Evolutionary conservation across 2,329 filamentous ascomycete species (phyloP).

Genomic region (Botrytis paeoniae): DNA sequence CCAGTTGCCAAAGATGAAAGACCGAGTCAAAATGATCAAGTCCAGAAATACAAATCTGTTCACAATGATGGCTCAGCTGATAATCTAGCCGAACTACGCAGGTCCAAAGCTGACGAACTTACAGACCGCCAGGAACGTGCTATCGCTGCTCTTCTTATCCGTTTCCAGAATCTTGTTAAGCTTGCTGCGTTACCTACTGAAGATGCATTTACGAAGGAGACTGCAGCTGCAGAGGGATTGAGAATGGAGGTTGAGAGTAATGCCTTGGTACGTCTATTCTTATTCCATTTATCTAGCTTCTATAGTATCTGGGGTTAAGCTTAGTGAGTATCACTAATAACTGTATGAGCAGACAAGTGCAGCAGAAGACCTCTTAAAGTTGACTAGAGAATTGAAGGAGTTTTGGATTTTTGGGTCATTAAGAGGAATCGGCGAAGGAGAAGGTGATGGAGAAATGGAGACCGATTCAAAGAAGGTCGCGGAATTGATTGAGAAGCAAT

Average conservation of each 20-base stretch:
- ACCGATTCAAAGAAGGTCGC: slow-evolving; percentile 39
- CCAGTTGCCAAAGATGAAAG: neutral
- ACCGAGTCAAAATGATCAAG: neutral
- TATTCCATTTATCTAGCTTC: neutral
- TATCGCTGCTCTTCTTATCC: slow-evolving; percentile 46
- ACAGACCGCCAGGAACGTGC: slow-evolving; percentile 47
- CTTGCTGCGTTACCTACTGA: slow-evolving; percentile 31
- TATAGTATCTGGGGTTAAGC: neutral
- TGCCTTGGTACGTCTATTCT: slow-evolving; percentile 32
- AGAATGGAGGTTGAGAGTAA: slow-evolving; percentile 37
- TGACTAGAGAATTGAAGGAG: slow-evolving; percentile 49
- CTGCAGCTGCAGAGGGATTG: slow-evolving; percentile 35
- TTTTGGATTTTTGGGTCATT: slow-evolving; percentile 51
- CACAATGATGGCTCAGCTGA: neutral
- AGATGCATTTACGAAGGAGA: slow-evolving; percentile 35
- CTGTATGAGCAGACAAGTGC: slow-evolving; percentile 31
- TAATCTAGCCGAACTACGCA: neutral
- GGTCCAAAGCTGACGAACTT: slow-evolving; percentile 22
- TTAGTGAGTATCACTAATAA: neutral
- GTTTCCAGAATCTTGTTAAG: slow-evolving; percentile 44
- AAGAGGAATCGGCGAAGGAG: slow-evolving; percentile 44
- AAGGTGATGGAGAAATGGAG: slow-evolving; percentile 41
- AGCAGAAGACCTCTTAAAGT: slow-evolving; percentile 44
- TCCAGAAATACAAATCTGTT: neutral
- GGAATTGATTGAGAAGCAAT: slow-evolving; percentile 30